Conservation (phyloP, 225 moss, liverwort and hornwort genomes). For the Climacium dendroides region DNA sequence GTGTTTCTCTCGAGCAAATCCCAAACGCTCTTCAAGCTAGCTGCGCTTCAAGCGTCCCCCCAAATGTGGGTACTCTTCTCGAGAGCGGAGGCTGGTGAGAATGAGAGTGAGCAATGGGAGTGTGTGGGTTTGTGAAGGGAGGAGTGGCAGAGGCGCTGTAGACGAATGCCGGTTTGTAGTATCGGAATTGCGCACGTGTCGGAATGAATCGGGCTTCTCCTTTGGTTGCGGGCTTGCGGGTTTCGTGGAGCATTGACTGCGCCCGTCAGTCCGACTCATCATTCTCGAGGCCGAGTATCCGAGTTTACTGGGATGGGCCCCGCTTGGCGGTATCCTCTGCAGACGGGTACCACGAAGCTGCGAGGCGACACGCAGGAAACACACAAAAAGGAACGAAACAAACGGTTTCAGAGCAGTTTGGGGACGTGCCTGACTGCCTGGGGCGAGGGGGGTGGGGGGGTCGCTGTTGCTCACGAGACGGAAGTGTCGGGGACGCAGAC, state of each 20-base stretch:
- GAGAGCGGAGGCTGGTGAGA: background rate
- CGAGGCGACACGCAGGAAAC: background rate
- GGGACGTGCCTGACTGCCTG: background rate
- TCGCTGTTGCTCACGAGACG: background rate
- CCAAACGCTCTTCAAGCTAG: background rate
- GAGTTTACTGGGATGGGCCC: background rate
- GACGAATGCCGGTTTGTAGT: background rate
- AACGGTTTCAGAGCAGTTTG: background rate
- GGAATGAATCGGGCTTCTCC: background rate
- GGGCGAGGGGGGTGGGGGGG: background rate
- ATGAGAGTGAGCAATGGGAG: background rate
- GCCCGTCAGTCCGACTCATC: background rate
- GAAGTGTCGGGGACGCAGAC: background rate
- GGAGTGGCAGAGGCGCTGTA: background rate
- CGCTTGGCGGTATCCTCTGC: background rate
- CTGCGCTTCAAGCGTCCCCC: background rate
- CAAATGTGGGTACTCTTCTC: background rate
- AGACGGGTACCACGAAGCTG: background rate
- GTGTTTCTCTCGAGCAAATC: background rate
- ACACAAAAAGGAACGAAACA: background rate
- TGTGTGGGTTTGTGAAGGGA: background rate
- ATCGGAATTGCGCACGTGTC: background rate
- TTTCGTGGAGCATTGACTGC: background rate
- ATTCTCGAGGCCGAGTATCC: background rate
- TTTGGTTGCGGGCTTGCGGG: background rate